Base-by-base conservation (phyloP, 345 rosid species). In the Gossypium mustelinum region DNA sequence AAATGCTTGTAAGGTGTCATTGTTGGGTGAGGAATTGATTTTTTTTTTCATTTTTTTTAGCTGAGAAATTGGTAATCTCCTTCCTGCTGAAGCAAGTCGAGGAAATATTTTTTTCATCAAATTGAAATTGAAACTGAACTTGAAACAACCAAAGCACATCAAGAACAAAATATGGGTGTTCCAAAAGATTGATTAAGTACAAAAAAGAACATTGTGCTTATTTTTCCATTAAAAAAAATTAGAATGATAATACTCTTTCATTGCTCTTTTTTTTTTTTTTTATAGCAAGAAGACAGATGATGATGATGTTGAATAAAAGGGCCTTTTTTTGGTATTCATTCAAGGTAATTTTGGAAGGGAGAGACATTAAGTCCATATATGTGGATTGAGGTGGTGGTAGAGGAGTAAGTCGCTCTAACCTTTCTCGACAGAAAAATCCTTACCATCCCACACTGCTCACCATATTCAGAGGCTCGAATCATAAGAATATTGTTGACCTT, bases 361-460 rank as follows among this genome's bases (percentile, higher is more conserved):
- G 45, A 69, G 24, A 69, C 73, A 27, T 39, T n/a, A 34, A 4
- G 39, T 34, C 6, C 1, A 4, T 34, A 34, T 0, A 34, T 4
- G 12, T 89, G 94, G 89, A 84, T 79, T 88, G 62, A 68, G 82
- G 87, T 75, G 87, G 86, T 63, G 87, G 86, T 1, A 84, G 88
- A 43, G 87, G 89, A 45, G 89, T 87, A 17, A 81, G 92, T 64
- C 91, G 86, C 14, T 86, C 89, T 70, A 97, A 90, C 80, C 65
- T 85, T 0, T 88, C 87, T 48, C 73, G 79, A 82, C 85, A 91
- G 85, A 95, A 91, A 89, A 93, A 91, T 82, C 94, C 91, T 55
- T 93, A 93, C 81, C 99, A 95, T 66, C 96, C 61, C 99, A 93
- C 68, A 95, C 99, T n/a, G 93, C 93, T 74, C 75, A 85, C 75